Conservation (phyloP, 345 rosid genomes). For the Noccaea bulbosa region DNA sequence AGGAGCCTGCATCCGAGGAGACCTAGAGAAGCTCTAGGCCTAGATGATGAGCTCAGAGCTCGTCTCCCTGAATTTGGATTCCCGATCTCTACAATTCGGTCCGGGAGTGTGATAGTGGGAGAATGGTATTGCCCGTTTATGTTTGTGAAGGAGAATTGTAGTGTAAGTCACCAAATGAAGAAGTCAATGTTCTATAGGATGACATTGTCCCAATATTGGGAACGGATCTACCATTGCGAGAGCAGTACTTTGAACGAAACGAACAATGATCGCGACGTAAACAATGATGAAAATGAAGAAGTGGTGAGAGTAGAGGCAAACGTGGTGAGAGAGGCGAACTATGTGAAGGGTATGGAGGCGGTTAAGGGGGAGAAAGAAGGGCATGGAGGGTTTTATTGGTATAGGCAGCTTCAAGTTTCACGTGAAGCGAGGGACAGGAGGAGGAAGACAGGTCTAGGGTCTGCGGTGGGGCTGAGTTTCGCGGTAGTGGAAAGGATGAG, state of each 20-base stretch:
- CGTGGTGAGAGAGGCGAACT: constrained; percentile 51
- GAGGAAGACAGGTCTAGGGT: constrained; percentile 35
- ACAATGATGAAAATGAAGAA: constrained; percentile 30
- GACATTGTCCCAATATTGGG: constrained; percentile 75
- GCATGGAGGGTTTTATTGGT: constrained; percentile 62
- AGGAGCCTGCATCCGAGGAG: constrained; percentile 38
- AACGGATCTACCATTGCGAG: constrained; percentile 54
- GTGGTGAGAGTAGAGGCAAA: constrained; percentile 44
- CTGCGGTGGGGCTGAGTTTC: constrained; percentile 58
- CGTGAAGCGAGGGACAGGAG: constrained; percentile 30
- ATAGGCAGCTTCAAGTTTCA: constrained; percentile 27
- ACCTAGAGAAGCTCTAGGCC: constrained; percentile 67
- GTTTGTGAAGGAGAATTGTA: constrained; percentile 59
- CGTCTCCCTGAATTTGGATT: constrained; percentile 60
- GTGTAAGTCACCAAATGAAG: constrained; percentile 55
- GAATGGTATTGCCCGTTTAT: constrained; percentile 82
- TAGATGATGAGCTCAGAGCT: constrained; percentile 55
- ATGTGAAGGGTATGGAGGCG: constrained; percentile 54
- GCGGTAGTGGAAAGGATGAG: constrained; percentile 73
- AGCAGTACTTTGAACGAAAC: constrained; percentile 30
- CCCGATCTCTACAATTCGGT: constrained; percentile 45
- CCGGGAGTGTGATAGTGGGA: constrained; percentile 54
- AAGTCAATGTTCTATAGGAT: constrained; percentile 61
- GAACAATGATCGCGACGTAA: background rate
- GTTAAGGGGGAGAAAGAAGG: constrained; percentile 43